Percentiles rank a stretch among this genome's conserved stretches.
Evolutionary conservation across 306 rosid species (phyloP).

Genomic region (Dalbergia oliveri): DNA sequence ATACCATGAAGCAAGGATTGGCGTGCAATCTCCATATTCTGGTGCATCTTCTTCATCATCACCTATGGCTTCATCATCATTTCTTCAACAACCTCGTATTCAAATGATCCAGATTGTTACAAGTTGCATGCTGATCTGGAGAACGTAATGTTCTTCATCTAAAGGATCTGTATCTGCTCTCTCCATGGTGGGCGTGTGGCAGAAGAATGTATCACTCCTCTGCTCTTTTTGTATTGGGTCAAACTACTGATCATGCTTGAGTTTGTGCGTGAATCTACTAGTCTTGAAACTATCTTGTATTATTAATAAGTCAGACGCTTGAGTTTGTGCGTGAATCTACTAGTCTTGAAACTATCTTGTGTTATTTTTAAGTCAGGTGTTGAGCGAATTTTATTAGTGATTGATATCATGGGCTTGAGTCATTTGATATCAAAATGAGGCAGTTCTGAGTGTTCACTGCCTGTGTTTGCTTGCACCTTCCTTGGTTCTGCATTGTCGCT

Average conservation of each 20-base stretch:
- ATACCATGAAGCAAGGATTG: slow-evolving; percentile 61
- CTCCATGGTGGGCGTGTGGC: not conserved
- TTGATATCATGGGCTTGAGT: too few relatives aligned
- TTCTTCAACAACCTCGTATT: slow-evolving; percentile 46
- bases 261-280: slow-evolving; percentile 82
- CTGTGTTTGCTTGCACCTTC: too few relatives aligned
- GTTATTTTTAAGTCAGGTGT: not conserved
- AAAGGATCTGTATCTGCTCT: slow-evolving; percentile 24
- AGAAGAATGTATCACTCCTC: not conserved
- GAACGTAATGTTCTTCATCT: slow-evolving; percentile 70
- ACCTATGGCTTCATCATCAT: slow-evolving; percentile 29
- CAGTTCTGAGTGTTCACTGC: too few relatives aligned
- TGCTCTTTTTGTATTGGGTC: not conserved
- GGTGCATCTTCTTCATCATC: slow-evolving; percentile 41
- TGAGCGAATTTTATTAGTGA: too few relatives aligned
- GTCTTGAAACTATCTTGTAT: not conserved
- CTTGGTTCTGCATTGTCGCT: too few relatives aligned
- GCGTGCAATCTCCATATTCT: slow-evolving; percentile 43
- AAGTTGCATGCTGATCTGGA: slow-evolving; percentile 62
- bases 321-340: slow-evolving; percentile 80
- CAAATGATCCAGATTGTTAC: slow-evolving; percentile 40
- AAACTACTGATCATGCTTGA: not conserved
- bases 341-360: not conserved
- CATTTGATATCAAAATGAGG: too few relatives aligned
- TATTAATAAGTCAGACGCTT: not conserved